phyloP scores from a whole-genome alignment of 345 rosid species.

The Anastatica hierochuntica region DNA sequence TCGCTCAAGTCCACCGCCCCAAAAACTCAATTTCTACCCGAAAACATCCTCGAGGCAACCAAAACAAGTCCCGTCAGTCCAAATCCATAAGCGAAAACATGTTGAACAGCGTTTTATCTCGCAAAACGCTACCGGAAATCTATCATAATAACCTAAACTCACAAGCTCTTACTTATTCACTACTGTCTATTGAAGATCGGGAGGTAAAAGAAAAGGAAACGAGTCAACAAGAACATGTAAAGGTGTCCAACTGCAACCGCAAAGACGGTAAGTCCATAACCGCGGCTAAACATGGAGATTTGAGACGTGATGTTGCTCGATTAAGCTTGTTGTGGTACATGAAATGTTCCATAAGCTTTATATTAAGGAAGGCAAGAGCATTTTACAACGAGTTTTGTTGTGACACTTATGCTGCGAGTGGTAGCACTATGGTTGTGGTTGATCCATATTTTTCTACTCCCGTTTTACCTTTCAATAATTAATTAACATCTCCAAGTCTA shows the following conservation, averaged over 20 bases:
- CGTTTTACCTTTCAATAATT: slow-evolving; percentile 21
- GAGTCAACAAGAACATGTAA: neutral
- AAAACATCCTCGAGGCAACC: slow-evolving; percentile 3
- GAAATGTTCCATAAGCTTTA: slow-evolving; percentile 30
- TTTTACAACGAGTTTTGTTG: slow-evolving; percentile 36
- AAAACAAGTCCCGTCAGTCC: slow-evolving; percentile 9
- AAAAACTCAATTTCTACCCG: slow-evolving; percentile 1
- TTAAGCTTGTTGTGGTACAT: slow-evolving; percentile 27
- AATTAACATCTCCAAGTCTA: neutral
- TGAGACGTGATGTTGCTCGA: slow-evolving; percentile 18
- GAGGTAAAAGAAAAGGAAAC: neutral
- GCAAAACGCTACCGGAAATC: neutral
- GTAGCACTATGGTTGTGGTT: slow-evolving; percentile 4
- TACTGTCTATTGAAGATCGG: slow-evolving; percentile 2
- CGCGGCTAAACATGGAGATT: neutral
- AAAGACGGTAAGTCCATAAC: no score
- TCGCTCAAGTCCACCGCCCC: slow-evolving; percentile 18
- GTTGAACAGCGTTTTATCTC: neutral
- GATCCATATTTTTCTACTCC: slow-evolving; percentile 44
- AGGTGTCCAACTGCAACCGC: neutral
- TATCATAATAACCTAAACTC: neutral
- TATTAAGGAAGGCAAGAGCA: slow-evolving; percentile 36
- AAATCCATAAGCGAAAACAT: slow-evolving; percentile 14
- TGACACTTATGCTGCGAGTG: slow-evolving; percentile 19
- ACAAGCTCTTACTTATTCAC: neutral